Evolutionary conservation across 2,329 filamentous ascomycete genomes (phyloP), one percentile per base, ranked within the genome.

Genomic region (Chaetoscypha palmicola): DNA sequence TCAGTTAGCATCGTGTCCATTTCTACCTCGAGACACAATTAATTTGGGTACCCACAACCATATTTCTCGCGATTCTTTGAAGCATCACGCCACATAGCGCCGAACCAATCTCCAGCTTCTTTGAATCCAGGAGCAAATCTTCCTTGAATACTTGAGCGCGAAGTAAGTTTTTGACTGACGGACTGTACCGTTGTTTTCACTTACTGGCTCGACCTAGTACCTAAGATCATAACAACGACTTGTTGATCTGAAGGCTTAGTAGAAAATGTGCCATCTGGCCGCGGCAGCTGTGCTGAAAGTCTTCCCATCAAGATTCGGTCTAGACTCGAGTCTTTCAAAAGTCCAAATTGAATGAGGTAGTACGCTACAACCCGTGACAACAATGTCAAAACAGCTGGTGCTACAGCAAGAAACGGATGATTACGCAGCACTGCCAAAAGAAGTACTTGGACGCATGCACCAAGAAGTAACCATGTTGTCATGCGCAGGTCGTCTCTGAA

Each of bases 31-130:
- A n/a, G n/a, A n/a, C n/a, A n/a, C n/a, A n/a, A n/a, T n/a, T n/a
- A n/a, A n/a, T n/a, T n/a, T n/a, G n/a, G n/a, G 8, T 14, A 23
- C 41, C 32, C 17, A 43, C 41, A 43, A 2, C 41, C 41, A 32
- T 33, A 43, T 35, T 43, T 43, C 33, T 37, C 33, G 16, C 41
- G 32, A n/a, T 43, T 36, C n/a, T 16, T 23, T 7, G 21, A 19
- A n/a, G 24, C 16, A 2, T 43, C 41, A 11, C 17, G 24, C 41
- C 33, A 43, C 41, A 38, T 43, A 5, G 12, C 41, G 3, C 19
- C 21, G 19, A 36, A 43, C 3, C 16, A 8, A 8, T 38, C 21
- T 37, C 24, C 33, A 2, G 21, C 17, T 21, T 37, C 41, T 30
- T 33, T n/a, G 30, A 43, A 28, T 3, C 41, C 41, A 22, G 41